Conservation (phyloP, 2,329 filamentous ascomycete species). For the Claviceps pusilla region DNA sequence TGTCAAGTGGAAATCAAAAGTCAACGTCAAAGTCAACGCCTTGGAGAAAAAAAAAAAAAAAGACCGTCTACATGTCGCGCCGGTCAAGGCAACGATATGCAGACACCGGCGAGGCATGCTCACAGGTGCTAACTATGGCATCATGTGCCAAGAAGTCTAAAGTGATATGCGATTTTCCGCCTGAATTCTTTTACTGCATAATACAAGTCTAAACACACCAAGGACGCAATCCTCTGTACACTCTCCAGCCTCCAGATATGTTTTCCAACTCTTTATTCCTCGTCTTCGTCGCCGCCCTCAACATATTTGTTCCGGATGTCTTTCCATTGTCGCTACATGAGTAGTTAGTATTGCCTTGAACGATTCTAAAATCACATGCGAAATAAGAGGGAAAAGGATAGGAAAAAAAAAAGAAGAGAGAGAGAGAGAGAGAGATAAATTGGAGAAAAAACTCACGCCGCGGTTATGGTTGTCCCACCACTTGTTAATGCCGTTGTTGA, state of each 20-base stretch:
- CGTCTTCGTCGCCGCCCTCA: slow-evolving; percentile 52
- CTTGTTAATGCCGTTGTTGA: slow-evolving; percentile 66
- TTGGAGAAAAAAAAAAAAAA: not conserved
- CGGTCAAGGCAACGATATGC: not conserved
- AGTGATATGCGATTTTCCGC: not conserved
- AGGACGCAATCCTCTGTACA: slow-evolving; percentile 7
- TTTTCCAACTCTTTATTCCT: slow-evolving; percentile 22
- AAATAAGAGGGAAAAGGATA: not conserved
- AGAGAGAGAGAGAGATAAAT: not conserved
- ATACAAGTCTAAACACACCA: slow-evolving; percentile 18
- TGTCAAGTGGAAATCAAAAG: not conserved
- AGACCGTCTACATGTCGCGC: not conserved
- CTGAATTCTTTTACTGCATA: slow-evolving; percentile 18
- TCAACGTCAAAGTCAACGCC: not conserved
- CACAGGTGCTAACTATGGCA: not conserved
- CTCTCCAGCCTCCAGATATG: not conserved
- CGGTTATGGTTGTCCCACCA: slow-evolving; percentile 85
- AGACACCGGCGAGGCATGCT: not conserved
- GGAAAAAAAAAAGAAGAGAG: not conserved
- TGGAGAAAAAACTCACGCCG: slow-evolving; percentile 51
- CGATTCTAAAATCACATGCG: not conserved
- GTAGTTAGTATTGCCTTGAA: slow-evolving; percentile 13
- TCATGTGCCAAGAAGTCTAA: not conserved
- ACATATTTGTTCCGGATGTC: slow-evolving; percentile 90
- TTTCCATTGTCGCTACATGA: slow-evolving; percentile 87